Percentiles rank a stretch among this genome's conserved stretches.
phyloP scores from a whole-genome alignment of 345 rosid species.

The Zanthoxylum bungeanum region DNA sequence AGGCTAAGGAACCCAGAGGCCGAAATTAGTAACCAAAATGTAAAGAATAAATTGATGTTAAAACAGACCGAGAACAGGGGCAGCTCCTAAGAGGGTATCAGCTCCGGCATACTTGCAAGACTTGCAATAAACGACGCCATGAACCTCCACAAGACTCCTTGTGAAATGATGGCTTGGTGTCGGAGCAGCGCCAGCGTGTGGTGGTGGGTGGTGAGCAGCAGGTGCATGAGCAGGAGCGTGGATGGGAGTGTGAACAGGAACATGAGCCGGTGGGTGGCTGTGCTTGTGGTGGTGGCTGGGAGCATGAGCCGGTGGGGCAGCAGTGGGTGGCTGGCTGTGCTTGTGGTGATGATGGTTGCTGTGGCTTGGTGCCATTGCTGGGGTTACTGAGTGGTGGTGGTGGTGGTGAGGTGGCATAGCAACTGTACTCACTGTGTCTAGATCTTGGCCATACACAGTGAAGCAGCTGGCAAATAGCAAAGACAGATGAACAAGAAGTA shows the following conservation, averaged over 20 bases:
- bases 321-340: constrained; percentile 19
- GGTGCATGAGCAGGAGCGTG: constrained; percentile 17
- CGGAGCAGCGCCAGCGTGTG: no score
- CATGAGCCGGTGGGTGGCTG: constrained; percentile 14
- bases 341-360: constrained; percentile 36
- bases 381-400: constrained; percentile 11
- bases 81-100: constrained; percentile 61
- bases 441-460: constrained; percentile 30
- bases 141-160: constrained; percentile 65
- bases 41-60: neutral
- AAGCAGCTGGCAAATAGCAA: constrained; percentile 36
- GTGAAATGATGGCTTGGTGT: constrained; percentile 32
- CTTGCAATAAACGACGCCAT: constrained; percentile 82
- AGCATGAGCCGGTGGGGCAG: constrained; percentile 30
- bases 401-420: constrained; percentile 31
- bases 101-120: constrained; percentile 69
- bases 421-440: neutral
- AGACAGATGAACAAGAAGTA: constrained; percentile 23
- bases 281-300: constrained; percentile 14
- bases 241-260: constrained; percentile 10
- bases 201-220: constrained; percentile 29
- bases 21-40: no score
- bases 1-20: no score
- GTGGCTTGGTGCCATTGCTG: constrained; percentile 31
- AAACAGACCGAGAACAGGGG: constrained; percentile 55